These are phyloP conservation scores for Clonostachys solani DNA, from an alignment of 2,329 filamentous ascomycete species.

Conservation along the genomic window DNA sequence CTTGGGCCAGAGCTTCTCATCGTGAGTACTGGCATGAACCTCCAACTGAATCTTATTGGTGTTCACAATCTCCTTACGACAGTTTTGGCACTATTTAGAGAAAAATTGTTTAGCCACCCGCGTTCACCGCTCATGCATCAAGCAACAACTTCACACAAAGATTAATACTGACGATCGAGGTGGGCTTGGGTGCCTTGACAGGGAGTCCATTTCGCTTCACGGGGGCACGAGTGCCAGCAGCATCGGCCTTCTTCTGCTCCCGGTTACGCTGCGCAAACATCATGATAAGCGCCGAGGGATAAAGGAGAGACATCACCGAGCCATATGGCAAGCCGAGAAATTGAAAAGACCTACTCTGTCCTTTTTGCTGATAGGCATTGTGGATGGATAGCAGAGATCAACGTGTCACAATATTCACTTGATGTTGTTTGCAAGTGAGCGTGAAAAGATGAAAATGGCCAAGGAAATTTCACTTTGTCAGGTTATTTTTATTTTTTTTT, in stretches of 20 bases:
- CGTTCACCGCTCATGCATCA: not conserved
- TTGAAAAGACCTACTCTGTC: too few species aligned
- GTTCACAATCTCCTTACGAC: conserved; percentile 45
- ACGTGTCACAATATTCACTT: too few species aligned
- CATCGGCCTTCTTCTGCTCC: conserved; percentile 52
- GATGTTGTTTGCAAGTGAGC: too few species aligned
- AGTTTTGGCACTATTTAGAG: conserved; percentile 39
- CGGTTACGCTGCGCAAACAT: conserved; percentile 32
- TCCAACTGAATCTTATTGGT: conserved; percentile 46
- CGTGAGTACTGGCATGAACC: conserved; percentile 47
- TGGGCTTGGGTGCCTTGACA: conserved; percentile 45
- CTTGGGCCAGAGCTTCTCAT: conserved; percentile 45
- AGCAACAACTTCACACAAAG: conserved; percentile 5
- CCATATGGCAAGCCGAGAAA: too few species aligned
- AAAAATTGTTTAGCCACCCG: not conserved
- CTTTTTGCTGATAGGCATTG: too few species aligned
- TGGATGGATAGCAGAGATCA: too few species aligned
- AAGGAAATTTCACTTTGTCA: too few species aligned
- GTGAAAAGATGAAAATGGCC: too few species aligned
- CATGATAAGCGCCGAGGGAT: not conserved
- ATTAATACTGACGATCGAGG: conserved; percentile 12
- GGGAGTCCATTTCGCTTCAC: conserved; percentile 52
- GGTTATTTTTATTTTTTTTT: too few species aligned
- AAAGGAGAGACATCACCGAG: not conserved
- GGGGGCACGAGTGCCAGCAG: conserved; percentile 45